These are phyloP conservation scores for Neopestalotiopsis sp. DNA, from an alignment of 2,329 filamentous ascomycete genomes.

Conservation along the genomic window DNA sequence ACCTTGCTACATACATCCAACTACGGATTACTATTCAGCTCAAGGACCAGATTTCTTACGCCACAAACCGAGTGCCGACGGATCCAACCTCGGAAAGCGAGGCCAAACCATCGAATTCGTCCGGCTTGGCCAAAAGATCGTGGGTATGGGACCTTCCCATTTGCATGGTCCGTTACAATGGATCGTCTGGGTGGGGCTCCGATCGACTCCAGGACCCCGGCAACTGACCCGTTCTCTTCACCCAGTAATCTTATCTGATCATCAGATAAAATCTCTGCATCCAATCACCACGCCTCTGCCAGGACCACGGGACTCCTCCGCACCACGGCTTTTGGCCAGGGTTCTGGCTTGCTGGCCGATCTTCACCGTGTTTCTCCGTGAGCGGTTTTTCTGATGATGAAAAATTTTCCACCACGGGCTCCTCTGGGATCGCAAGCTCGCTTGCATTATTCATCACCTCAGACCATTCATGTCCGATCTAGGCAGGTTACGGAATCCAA, in stretches of 20 bases:
- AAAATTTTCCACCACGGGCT: conserved; percentile 10
- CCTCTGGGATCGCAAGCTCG: conserved; percentile 12
- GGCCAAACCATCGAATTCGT: neutral
- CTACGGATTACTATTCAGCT: neutral
- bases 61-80: neutral
- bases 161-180: neutral
- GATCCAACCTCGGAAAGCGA: neutral
- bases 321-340: neutral
- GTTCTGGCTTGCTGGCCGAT: conserved; percentile 4
- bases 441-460: conserved; percentile 11
- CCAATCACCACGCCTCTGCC: conserved; percentile 10
- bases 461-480: conserved; percentile 9
- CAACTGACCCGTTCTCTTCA: conserved; percentile 6
- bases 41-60: neutral
- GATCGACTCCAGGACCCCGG: conserved; percentile 20
- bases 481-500: conserved; percentile 4
- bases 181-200: conserved; percentile 14
- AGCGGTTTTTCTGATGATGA: conserved; percentile 12
- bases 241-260: conserved; percentile 56
- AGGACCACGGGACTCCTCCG: conserved; percentile 5
- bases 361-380: conserved; percentile 5
- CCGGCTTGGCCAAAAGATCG: neutral
- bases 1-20: neutral
- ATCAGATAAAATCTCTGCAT: conserved; percentile 49
- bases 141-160: conserved; percentile 10